Evolutionary conservation across 2,329 filamentous ascomycete genomes (phyloP).

Genomic region (Pyricularia pennisetigena): DNA sequence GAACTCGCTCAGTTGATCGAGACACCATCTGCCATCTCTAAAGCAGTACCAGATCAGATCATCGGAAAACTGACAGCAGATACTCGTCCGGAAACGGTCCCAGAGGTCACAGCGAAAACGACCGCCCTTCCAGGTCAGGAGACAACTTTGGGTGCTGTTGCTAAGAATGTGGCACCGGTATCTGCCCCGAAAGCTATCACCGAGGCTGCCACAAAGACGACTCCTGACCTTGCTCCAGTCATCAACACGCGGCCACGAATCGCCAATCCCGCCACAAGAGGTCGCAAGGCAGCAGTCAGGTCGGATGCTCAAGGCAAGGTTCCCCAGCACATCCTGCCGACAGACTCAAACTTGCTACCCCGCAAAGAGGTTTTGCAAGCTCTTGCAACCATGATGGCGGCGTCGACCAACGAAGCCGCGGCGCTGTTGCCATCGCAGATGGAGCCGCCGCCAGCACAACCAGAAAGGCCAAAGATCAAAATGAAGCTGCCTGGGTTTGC

Average conservation of each 20-base stretch:
- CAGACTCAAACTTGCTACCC: slow-evolving; percentile 15
- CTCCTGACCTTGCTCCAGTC: neutral
- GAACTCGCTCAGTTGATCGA: neutral
- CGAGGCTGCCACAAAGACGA: neutral
- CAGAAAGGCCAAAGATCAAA: slow-evolving; percentile 16
- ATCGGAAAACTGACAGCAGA: neutral
- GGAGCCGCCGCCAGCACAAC: slow-evolving; percentile 7
- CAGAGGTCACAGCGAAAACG: neutral
- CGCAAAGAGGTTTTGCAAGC: neutral
- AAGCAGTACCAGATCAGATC: neutral
- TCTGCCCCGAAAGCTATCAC: neutral
- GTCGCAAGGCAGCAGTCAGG: slow-evolving; percentile 40
- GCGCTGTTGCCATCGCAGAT: slow-evolving; percentile 6
- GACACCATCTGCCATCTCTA: neutral
- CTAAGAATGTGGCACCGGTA: neutral
- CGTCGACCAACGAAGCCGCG: slow-evolving; percentile 3
- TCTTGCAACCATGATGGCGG: neutral
- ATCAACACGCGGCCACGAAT: slow-evolving; percentile 13
- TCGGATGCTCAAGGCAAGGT: slow-evolving; percentile 39
- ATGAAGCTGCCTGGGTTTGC: slow-evolving; percentile 29
- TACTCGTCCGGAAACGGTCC: neutral
- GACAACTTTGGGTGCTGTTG: neutral
- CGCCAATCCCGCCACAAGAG: slow-evolving; percentile 39
- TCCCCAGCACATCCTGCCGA: slow-evolving; percentile 30
- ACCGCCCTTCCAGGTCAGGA: neutral